Evolutionary conservation across 208 protist species (phyloP), one percentile per base, ranked within the genome.

Genomic region (Endotrypanum monterogeii): DNA sequence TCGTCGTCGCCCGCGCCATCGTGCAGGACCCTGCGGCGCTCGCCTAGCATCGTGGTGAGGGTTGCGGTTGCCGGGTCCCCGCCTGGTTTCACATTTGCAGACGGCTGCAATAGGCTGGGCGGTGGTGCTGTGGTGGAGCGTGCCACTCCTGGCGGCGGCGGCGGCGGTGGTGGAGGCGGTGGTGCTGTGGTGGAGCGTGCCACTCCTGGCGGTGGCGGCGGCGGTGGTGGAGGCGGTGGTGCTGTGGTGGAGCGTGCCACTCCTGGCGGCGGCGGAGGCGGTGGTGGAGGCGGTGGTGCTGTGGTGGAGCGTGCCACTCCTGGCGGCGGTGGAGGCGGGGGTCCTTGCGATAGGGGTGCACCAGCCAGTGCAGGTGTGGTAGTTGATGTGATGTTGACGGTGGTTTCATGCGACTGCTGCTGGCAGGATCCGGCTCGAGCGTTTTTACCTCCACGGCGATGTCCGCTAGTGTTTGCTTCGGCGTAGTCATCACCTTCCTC

Each of bases 261-360:
- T 54, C 1, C 54, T 50, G 0, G 25, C 61, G 4, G 25, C 25
- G 28, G 35, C 32, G 8, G 32, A 12, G 69, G 68, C 58, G 70
- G 76, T 46, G 81, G 80, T n/a, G 80, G 82, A 16, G 81, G 85
- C 44, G 77, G 79, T 25, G 71, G 73, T 6, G 79, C 74, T 1
- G 74, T 77, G 2, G 69, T 79, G 18, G 63, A 74, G 20, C 30
- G 66, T 50, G 67, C 86, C 32, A 85, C 73, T 7, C 74, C 83
- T 58, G 84, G 83, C 12, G 72, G 78, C 3, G 76, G 70, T 1
- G 76, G 70, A 37, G 78, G 78, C 11, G 78, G 78, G 14, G 67
- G 67, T 56, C 18, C 58, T 20, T 28, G 58, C 35, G 35, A 46
- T 3, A 14, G 60, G 30, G 60, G 60, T 9, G 60, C 37, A 9